Conservation (phyloP, 2,329 filamentous ascomycete species). For the Xylaria sp. region DNA sequence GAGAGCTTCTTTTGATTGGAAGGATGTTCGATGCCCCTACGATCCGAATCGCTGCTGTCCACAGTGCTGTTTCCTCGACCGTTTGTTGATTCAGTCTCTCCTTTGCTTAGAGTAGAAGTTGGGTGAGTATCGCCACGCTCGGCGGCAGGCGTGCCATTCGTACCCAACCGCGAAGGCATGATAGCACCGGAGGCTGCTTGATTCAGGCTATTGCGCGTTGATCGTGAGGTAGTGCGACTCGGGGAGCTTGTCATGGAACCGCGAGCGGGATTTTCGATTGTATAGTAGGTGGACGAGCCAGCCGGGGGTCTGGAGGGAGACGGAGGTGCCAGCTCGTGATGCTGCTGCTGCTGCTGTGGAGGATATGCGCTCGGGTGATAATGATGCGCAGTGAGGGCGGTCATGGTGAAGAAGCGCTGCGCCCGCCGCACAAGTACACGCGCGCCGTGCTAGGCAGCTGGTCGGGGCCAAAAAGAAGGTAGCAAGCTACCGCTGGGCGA, state of each 20-base stretch:
- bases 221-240: slow-evolving; percentile 17
- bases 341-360: slow-evolving; percentile 35
- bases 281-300: slow-evolving; percentile 2
- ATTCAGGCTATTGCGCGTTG: slow-evolving; percentile 30
- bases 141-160: slow-evolving; percentile 29
- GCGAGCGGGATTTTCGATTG: slow-evolving; percentile 27
- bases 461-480: slow-evolving; percentile 16
- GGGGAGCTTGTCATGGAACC: slow-evolving; percentile 16
- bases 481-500: slow-evolving; percentile 32
- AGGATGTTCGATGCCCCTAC: slow-evolving; percentile 60
- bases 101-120: slow-evolving; percentile 18
- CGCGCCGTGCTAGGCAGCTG: slow-evolving; percentile 9
- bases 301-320: slow-evolving; percentile 30
- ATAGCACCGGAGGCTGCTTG: slow-evolving; percentile 13
- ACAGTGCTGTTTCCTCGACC: slow-evolving; percentile 40
- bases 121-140: slow-evolving; percentile 30
- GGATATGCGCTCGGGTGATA: slow-evolving; percentile 41
- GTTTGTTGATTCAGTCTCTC: slow-evolving; percentile 34
- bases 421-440: slow-evolving; percentile 35
- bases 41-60: slow-evolving; percentile 48
- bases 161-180: slow-evolving; percentile 44
- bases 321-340: slow-evolving; percentile 26
- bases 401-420: slow-evolving; percentile 42
- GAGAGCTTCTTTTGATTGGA: slow-evolving; percentile 53
- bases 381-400: slow-evolving; percentile 44